Percentiles rank a stretch among this genome's conserved stretches.
These are phyloP conservation scores for Linum lewisii DNA, from an alignment of 345 rosid species.

Conservation along the genomic window DNA sequence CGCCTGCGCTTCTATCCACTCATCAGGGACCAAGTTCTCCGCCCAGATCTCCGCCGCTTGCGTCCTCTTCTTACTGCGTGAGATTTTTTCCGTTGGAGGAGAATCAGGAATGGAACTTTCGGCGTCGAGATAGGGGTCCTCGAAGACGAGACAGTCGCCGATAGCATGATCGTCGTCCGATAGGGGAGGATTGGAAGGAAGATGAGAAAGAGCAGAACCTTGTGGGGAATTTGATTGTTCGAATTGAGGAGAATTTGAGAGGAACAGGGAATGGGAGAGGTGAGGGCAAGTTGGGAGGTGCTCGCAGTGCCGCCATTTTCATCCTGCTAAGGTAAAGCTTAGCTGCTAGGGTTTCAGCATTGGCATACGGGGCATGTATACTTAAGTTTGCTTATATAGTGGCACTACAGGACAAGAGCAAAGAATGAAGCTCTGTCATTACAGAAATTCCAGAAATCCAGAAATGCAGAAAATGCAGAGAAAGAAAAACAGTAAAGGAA, in stretches of 20 bases:
- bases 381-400: no score
- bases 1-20: slow-evolving; percentile 72
- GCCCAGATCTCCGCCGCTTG: slow-evolving; percentile 29
- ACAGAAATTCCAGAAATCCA: no score
- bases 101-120: not conserved
- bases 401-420: no score
- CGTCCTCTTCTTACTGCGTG: slow-evolving; percentile 23
- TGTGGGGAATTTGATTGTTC: slow-evolving; percentile 16
- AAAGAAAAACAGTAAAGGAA: no score
- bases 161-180: slow-evolving; percentile 42
- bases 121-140: slow-evolving; percentile 51
- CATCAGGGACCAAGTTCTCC: slow-evolving; percentile 74
- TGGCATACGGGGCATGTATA: no score
- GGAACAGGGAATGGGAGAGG: slow-evolving; percentile 4
- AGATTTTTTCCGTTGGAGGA: not conserved
- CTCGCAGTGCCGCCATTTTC: not conserved
- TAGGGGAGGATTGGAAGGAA: slow-evolving; percentile 27
- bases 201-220: slow-evolving; percentile 30
- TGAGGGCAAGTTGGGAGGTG: slow-evolving; percentile 15
- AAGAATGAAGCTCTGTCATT: no score
- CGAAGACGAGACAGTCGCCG: slow-evolving; percentile 91
- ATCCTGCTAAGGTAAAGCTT: no score
- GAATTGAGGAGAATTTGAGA: slow-evolving; percentile 13
- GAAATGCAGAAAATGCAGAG: no score
- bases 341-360: no score